Evolutionary conservation across 2,329 filamentous ascomycete species (phyloP), one percentile per base, ranked within the genome.

Genomic region (Trichoderma sp.): DNA sequence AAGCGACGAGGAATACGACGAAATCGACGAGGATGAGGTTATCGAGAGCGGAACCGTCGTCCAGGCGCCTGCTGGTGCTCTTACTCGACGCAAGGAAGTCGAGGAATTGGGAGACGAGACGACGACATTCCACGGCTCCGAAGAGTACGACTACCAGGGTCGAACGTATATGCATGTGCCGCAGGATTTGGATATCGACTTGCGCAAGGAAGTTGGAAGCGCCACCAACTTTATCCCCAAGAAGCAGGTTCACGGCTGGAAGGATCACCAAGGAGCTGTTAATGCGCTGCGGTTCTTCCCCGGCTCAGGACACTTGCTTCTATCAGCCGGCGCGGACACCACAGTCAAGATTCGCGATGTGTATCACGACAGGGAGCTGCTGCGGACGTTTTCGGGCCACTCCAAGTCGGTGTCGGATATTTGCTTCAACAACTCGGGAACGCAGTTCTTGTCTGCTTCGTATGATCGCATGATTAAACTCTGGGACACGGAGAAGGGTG

Each of bases 161-260:
- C 87, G 96, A 73, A 97, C 95, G 40, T 99, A 97, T 79, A 97
- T 99, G 95, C 96, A 99, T 81, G 86, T 98, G 57, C 96, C 96
- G 4, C 94, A 93, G 79, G 94, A 97, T 78, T 83, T 97, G 81
- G 92, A 93, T 76, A 84, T 97, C 78, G 92, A 97, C 77, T 84
- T 99, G 74, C 87, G 86, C 72, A 96, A 96, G 81, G 93, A 96
- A 71, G 79, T 85, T 56, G 92, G 92, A 75, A 94, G 90, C 76
- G 81, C 88, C 77, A 94, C 94, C 77, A 98, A 97, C 79, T 99
- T 89, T 78, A 93, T 96, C 69, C 96, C 96, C 47, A 98, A 97
- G 85, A 98, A 97, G 82, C 86, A 96, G 74, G 86, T 98, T 58
- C 91, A 97, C 78, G 92, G 92, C 33, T 99, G 92, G 92, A 95